Evolutionary conservation across 2,329 filamentous ascomycete species (phyloP).

Genomic region (Penicillium sp.): DNA sequence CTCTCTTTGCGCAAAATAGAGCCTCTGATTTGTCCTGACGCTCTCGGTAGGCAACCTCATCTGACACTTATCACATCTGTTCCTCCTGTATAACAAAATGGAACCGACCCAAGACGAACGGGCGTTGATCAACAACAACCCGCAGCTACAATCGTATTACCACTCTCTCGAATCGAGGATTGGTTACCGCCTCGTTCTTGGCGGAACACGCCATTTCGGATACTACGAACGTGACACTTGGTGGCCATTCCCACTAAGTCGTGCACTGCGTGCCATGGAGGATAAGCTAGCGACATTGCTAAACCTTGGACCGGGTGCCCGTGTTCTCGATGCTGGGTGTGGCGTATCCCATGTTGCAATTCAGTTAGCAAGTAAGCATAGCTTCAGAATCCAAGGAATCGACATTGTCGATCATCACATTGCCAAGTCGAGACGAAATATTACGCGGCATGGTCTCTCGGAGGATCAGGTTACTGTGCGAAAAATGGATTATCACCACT

Average conservation of each 20-base stretch:
- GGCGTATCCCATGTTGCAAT: neutral
- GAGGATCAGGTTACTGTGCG: neutral
- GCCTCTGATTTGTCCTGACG: too few relatives aligned
- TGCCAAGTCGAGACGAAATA: neutral
- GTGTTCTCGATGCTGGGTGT: neutral
- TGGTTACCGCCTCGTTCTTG: neutral
- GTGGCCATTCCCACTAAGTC: neutral
- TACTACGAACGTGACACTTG: neutral
- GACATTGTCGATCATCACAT: neutral
- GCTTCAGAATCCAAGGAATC: neutral
- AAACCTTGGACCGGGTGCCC: neutral
- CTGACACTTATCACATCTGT: too few relatives aligned
- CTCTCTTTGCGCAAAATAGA: too few relatives aligned
- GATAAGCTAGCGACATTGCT: neutral
- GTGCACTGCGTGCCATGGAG: neutral
- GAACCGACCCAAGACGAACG: neutral
- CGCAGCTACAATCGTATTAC: neutral
- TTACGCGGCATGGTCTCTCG: neutral
- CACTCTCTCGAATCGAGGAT: neutral
- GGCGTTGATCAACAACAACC: neutral
- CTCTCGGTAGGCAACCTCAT: too few relatives aligned
- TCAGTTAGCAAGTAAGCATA: neutral
- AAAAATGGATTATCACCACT: neutral
- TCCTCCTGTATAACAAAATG: neutral
- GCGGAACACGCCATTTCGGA: neutral